Conservation (phyloP, 1,139 yeast species). For the Nakaseomyces kungkrabaensis region DNA sequence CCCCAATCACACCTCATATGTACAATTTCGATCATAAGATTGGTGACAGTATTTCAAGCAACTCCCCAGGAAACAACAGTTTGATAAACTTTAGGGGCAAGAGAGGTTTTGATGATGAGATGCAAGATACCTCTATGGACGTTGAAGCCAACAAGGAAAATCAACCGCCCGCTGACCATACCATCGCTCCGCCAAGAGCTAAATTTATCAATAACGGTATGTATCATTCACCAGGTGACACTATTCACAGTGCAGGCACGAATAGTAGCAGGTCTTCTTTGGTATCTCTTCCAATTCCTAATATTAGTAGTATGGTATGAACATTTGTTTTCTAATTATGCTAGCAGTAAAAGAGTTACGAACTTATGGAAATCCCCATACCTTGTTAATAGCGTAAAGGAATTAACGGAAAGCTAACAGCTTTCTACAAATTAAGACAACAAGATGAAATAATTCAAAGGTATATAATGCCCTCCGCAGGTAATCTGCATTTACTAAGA, state of each 20-base stretch:
- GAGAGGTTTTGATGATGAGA: conserved; percentile 5
- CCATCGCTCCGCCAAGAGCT: conserved; percentile 17
- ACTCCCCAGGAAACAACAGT: conserved; percentile 16
- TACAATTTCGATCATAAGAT: conserved; percentile 17
- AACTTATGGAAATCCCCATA: not conserved
- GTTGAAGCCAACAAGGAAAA: conserved; percentile 11
- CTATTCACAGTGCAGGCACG: conserved; percentile 11
- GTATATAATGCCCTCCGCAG: too few species aligned
- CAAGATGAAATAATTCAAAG: too few species aligned
- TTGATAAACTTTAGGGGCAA: conserved; percentile 8
- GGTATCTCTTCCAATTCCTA: conserved; percentile 11
- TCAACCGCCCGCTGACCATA: conserved; percentile 9
- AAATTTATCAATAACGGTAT: conserved; percentile 21
- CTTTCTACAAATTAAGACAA: too few species aligned
- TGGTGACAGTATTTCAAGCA: conserved; percentile 9
- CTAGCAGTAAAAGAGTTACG: not conserved
- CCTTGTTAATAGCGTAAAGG: not conserved
- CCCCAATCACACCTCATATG: conserved; percentile 25
- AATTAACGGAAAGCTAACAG: too few species aligned
- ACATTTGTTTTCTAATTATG: not conserved
- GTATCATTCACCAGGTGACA: conserved; percentile 14
- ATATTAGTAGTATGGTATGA: not conserved
- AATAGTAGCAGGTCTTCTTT: conserved; percentile 19
- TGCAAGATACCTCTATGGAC: conserved; percentile 4
- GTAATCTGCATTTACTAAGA: too few species aligned